Evolutionary conservation across 2,329 filamentous ascomycete species (phyloP).

Genomic region (Fusarium pseudoanthophilum): DNA sequence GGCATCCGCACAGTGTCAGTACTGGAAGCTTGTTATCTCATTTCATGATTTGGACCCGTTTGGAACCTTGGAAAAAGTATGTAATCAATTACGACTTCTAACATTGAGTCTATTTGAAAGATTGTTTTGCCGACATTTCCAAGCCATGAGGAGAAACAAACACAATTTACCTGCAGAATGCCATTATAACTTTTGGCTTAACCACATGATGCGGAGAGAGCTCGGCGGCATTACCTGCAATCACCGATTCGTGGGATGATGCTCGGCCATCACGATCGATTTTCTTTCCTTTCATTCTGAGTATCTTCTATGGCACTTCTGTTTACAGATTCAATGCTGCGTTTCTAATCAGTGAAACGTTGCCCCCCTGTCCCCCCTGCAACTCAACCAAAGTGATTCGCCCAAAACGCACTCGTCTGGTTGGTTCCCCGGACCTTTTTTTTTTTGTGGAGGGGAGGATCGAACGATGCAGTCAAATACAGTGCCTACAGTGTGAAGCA

Average conservation of each 20-base stretch:
- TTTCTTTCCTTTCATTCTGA: constrained; percentile 23
- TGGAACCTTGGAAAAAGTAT: neutral
- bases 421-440: constrained; percentile 30
- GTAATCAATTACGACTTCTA: neutral
- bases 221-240: neutral
- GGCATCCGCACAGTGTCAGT: constrained; percentile 40
- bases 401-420: constrained; percentile 3
- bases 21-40: neutral
- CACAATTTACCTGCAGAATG: neutral
- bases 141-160: neutral
- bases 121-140: constrained; percentile 7
- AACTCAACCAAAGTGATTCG: constrained; percentile 11
- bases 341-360: constrained; percentile 16
- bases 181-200: neutral
- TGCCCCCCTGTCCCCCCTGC: neutral
- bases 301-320: constrained; percentile 17
- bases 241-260: constrained; percentile 21
- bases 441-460: constrained; percentile 34
- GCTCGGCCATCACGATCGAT: constrained; percentile 21
- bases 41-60: constrained; percentile 15
- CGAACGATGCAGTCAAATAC: constrained; percentile 43
- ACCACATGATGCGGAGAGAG: neutral
- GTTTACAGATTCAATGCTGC: constrained; percentile 10
- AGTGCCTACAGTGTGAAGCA: constrained; percentile 31
- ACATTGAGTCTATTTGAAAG: neutral